phyloP scores from a whole-genome alignment of 441 rosid species.

The Populus hybrid region DNA sequence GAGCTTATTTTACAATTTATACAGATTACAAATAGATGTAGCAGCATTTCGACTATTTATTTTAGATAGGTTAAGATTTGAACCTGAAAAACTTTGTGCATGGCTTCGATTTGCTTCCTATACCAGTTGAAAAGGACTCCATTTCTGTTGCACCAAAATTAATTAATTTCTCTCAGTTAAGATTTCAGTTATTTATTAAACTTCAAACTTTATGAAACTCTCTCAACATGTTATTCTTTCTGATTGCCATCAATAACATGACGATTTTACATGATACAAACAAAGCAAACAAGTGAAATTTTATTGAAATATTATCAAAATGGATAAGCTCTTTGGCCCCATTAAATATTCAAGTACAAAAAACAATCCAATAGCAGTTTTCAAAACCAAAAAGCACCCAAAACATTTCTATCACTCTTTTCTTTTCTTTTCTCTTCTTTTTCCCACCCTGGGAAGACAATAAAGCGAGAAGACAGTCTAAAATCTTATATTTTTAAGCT shows the following conservation, averaged over 20 bases:
- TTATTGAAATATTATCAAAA: slow-evolving; percentile 1
- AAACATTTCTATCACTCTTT: background rate
- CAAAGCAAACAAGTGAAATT: background rate
- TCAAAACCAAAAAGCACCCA: background rate
- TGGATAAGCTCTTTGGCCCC: background rate
- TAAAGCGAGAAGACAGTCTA: background rate
- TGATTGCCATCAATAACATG: background rate
- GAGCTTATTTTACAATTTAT: slow-evolving; percentile 31
- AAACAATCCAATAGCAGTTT: background rate
- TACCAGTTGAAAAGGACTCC: slow-evolving; percentile 94
- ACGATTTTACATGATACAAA: background rate
- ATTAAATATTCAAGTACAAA: background rate
- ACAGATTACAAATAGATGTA: slow-evolving; percentile 36
- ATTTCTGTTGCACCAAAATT: slow-evolving; percentile 73
- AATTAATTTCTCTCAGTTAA: slow-evolving; percentile 51
- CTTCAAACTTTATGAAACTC: slow-evolving; percentile 25
- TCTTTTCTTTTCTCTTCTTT: background rate
- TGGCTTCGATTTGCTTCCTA: slow-evolving; percentile 99
- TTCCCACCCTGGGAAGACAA: background rate
- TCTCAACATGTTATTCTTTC: slow-evolving; percentile 26
- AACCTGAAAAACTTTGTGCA: slow-evolving; percentile 99
- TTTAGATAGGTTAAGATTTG: slow-evolving; percentile 64
- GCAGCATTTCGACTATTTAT: slow-evolving; percentile 42
- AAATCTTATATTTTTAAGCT: background rate
- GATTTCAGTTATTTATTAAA: slow-evolving; percentile 36